Conservation (phyloP, 1,284 basidiomycete species). For the Phellinidium pouzarii region DNA sequence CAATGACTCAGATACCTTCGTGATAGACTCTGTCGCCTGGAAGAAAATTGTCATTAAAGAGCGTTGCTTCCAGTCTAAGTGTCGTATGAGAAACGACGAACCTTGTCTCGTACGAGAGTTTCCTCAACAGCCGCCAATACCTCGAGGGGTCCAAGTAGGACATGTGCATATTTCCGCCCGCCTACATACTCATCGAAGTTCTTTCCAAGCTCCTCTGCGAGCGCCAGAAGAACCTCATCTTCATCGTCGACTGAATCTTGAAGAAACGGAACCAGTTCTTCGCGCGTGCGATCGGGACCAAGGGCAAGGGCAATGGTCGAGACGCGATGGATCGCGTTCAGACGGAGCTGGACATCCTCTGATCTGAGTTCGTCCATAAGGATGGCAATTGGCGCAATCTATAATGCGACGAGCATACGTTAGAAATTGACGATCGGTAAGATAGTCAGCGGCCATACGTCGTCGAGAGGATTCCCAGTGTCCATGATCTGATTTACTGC, state of each 20-base stretch:
- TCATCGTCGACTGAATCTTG: slow-evolving; percentile 99
- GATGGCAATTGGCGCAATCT: slow-evolving; percentile 83
- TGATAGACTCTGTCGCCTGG: slow-evolving; percentile 94
- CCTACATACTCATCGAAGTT: slow-evolving; percentile 95
- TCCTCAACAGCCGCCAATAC: slow-evolving; percentile 97
- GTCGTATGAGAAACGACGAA: slow-evolving; percentile 29
- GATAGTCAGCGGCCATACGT: slow-evolving; percentile 36
- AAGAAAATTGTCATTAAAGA: slow-evolving; percentile 18
- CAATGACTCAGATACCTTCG: slow-evolving; percentile 80
- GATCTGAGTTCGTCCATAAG: slow-evolving; percentile 94
- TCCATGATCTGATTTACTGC: slow-evolving; percentile 41
- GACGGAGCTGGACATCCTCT: slow-evolving; percentile 89
- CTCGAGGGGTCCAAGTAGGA: slow-evolving; percentile 89
- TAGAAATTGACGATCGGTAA: slow-evolving; percentile 21
- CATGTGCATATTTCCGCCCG: slow-evolving; percentile 83
- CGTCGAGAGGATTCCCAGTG: slow-evolving; percentile 48
- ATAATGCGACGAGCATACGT: slow-evolving; percentile 13
- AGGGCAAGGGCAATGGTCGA: slow-evolving; percentile 98
- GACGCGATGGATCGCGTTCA: slow-evolving; percentile 97
- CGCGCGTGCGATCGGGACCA: slow-evolving; percentile 90
- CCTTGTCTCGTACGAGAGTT: slow-evolving; percentile 97
- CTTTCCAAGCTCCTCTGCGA: slow-evolving; percentile 93
- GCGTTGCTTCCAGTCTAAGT: slow-evolving; percentile 1
- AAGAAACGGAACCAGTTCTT: slow-evolving; percentile 95
- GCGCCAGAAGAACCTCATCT: slow-evolving; percentile 94